Base-by-base conservation (phyloP, 179 eudicot genomes). In the Silene coronaria region DNA sequence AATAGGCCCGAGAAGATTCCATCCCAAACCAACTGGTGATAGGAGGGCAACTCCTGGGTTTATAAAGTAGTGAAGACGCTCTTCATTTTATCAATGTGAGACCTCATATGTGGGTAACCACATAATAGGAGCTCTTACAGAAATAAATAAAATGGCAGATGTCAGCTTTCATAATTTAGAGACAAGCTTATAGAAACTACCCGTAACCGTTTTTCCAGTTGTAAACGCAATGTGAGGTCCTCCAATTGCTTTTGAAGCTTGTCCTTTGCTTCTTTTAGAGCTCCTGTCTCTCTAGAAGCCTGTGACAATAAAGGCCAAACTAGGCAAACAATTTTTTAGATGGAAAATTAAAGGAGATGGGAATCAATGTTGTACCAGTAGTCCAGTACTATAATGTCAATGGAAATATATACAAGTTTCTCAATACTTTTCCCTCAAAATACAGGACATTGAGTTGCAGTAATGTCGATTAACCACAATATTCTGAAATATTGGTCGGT, bases 241-340 rank as follows among this genome's bases (percentile, higher is more conserved):
- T 95, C 97, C 30, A 95, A 86, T 72, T 89, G 91, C 79, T 92
- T 95, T 80, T 95, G 97, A 78, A 92, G 97, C 83, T 95, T 95
- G 84, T 95, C 96, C 81, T 95, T 95, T 27, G 99, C 99, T 84
- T 95, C 97, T 85, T 86, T 90, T 30, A 95, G 91, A 46, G 96
- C 97, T 75, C 99, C 99, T 38, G 99, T 92, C 76, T 95, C 97
- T 85, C 97, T 89, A 61, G 99, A 93, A 70, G 92, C 97, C 99
- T 96, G 84, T 51, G 27, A 17, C 22, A 26, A 21, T 55, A 22
- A 48, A 38, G 6, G 61, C 57, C 65, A 75, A 73, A 28, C 30
- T 38, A 10, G 6, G 46, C 75, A 67, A 45, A 53, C 42, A 23
- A 5, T 42, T 34, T 34, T 61, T 13, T 19, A 27, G 27, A 69